phyloP scores from a whole-genome alignment of 805 yeast genomes.

The Schwanniomyces vanrijiae region DNA sequence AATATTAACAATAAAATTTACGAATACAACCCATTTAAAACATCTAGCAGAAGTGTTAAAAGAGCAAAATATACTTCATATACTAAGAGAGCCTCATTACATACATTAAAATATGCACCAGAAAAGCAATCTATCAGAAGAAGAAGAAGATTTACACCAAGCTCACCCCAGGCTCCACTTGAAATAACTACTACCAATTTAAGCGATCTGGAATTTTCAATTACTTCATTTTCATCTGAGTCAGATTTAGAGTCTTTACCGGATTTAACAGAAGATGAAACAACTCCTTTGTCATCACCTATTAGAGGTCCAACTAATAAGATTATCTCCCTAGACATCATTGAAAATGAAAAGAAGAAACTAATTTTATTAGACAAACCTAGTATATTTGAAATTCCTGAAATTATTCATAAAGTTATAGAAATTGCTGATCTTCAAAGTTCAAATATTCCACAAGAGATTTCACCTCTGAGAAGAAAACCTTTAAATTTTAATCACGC shows the following conservation, averaged over 20 bases:
- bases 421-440: constrained; percentile 56
- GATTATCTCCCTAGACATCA: neutral
- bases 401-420: constrained; percentile 63
- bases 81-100: constrained; percentile 6
- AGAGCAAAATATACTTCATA: constrained; percentile 6
- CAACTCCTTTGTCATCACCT: constrained; percentile 19
- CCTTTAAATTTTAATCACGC: constrained; percentile 74
- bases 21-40: constrained; percentile 15
- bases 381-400: constrained; percentile 72
- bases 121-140: constrained; percentile 7
- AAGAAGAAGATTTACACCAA: constrained; percentile 1
- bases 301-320: constrained; percentile 6
- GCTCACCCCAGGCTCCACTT: neutral
- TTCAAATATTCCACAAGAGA: constrained; percentile 60
- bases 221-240: constrained; percentile 13
- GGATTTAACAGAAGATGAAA: constrained; percentile 32
- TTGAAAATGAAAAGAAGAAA: neutral
- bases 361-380: constrained; percentile 3
- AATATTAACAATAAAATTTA: constrained; percentile 21
- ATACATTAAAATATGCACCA: constrained; percentile 7
- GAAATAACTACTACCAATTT: constrained; percentile 4
- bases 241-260: constrained; percentile 40
- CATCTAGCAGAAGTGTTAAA: constrained; percentile 1
- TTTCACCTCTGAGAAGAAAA: constrained; percentile 58
- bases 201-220: constrained; percentile 9